Evolutionary conservation across 2,329 filamentous ascomycete genomes (phyloP), one percentile per base, ranked within the genome.

Genomic region (Cryoendolithus antarcticus): DNA sequence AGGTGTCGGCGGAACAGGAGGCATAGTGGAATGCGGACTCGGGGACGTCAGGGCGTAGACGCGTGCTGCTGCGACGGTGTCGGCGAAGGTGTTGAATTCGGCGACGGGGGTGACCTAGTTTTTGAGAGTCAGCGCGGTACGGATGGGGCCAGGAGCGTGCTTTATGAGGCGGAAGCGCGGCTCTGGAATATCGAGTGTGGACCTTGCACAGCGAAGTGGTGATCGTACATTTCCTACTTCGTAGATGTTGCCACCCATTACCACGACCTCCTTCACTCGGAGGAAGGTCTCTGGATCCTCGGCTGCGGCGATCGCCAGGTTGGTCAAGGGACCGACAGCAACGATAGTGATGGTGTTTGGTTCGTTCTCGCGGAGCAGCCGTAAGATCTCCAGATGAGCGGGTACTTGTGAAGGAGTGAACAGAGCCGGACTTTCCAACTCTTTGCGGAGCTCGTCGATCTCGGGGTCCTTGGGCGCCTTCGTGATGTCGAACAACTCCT

Each of bases 1-100:
- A 10, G 55, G 52, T 6, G 56, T 52, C n/a, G 74, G 70, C 9
- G 78, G 63, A 0, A 49, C 41, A 1, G 79, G 76, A 1, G 91
- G 86, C 72, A 95, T 83, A 3, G 86, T 95, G 2, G 79, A 82
- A 9, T 70, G 62, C 1, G 91, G 91, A 28, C 66, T 76, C 2
- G 58, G 62, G 8, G 62, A 65, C n/a, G 66, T 67, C 9, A 71
- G 56, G 1, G 67, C 66, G 40, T 67, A 69, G 28, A 71, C 52
- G 32, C 66, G 58, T 1, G 67, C 67, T 6, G 65, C 62, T 24
- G 67, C 67, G 38, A 68, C 53, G 35, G 61, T 60, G 46, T 98
- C 93, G 42, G 91, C 88, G 55, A 86, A 93, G 41, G 82, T 82
- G 67, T 98, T 98, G 73, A 98, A 98, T 60, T 98, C 91, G 46